Evolutionary conservation across 2,329 filamentous ascomycete genomes (phyloP).

Genomic region (Pseudogymnoascus sp.): DNA sequence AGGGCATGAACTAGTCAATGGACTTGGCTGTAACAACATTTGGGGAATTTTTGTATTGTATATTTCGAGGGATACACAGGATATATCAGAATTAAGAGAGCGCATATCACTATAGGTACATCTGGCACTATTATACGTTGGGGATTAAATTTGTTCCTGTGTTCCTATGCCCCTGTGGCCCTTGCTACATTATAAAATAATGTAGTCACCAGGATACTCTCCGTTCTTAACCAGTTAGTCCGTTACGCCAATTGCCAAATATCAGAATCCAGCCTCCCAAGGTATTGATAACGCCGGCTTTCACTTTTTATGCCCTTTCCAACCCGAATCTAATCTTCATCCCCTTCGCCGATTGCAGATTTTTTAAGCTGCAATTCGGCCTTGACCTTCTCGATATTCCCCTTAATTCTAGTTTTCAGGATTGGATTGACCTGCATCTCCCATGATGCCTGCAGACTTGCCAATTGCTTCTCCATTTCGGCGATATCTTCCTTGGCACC

Average conservation of each 20-base stretch:
- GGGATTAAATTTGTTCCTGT: background rate
- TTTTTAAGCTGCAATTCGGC: slow-evolving; percentile 49
- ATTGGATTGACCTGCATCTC: slow-evolving; percentile 40
- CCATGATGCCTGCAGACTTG: slow-evolving; percentile 34
- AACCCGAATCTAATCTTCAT: slow-evolving; percentile 20
- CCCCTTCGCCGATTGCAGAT: slow-evolving; percentile 30
- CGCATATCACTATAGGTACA: background rate
- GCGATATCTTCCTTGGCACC: slow-evolving; percentile 46
- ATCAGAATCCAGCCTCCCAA: background rate
- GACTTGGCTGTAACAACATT: slow-evolving; percentile 15
- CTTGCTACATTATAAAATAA: background rate
- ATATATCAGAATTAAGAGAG: background rate
- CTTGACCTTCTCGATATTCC: slow-evolving; percentile 42
- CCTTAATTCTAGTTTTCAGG: slow-evolving; percentile 41
- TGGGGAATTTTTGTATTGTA: background rate
- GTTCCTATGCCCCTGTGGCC: background rate
- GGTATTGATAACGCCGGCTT: slow-evolving; percentile 3
- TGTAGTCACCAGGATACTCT: background rate
- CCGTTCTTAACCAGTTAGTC: background rate
- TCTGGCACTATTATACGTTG: background rate
- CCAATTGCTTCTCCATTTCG: slow-evolving; percentile 45
- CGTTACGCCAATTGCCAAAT: background rate
- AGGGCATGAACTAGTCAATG: slow-evolving; percentile 54
- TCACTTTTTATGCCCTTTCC: background rate
- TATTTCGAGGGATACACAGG: background rate